Conservation (phyloP, 768 basidiomycete species). For the Thelephora ganbajun region DNA sequence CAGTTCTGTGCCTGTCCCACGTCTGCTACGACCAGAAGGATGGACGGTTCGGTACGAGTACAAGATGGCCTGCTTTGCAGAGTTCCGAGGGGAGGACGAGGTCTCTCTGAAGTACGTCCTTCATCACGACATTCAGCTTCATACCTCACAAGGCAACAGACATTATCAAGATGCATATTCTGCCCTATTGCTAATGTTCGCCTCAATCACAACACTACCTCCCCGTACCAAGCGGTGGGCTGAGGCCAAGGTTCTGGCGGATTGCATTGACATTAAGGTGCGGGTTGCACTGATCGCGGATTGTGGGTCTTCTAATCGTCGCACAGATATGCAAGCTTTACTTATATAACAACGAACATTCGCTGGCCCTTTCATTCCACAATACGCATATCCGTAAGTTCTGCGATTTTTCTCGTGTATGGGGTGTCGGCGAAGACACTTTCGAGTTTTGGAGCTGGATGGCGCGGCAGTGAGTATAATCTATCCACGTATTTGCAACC, state of each 20-base stretch:
- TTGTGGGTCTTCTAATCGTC: background rate
- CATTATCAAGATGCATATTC: conserved; percentile 93
- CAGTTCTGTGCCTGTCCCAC: conserved; percentile 42
- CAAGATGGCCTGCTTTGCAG: conserved; percentile 94
- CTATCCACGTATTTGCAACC: background rate
- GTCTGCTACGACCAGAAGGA: conserved; percentile 67
- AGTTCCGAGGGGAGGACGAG: conserved; percentile 87
- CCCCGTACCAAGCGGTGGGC: conserved; percentile 97
- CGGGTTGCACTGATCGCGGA: conserved; percentile 2
- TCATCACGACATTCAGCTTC: conserved; percentile 5
- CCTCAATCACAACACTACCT: conserved; percentile 71
- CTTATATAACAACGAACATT: conserved; percentile 80
- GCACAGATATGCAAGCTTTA: conserved; percentile 77
- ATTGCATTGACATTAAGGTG: conserved; percentile 86
- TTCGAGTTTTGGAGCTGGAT: conserved; percentile 99
- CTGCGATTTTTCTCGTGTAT: conserved; percentile 73
- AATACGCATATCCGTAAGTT: conserved; percentile 77
- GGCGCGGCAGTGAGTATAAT: conserved; percentile 64
- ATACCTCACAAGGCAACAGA: conserved; percentile 25
- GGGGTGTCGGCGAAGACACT: conserved; percentile 94
- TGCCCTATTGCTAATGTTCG: conserved; percentile 76
- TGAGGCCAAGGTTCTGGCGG: conserved; percentile 92
- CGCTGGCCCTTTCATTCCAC: conserved; percentile 70
- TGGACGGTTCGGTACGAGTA: conserved; percentile 97
- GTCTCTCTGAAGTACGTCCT: conserved; percentile 73